Conservation (phyloP, 1,139 yeast genomes). For the Trichomonascaceae sp. region DNA sequence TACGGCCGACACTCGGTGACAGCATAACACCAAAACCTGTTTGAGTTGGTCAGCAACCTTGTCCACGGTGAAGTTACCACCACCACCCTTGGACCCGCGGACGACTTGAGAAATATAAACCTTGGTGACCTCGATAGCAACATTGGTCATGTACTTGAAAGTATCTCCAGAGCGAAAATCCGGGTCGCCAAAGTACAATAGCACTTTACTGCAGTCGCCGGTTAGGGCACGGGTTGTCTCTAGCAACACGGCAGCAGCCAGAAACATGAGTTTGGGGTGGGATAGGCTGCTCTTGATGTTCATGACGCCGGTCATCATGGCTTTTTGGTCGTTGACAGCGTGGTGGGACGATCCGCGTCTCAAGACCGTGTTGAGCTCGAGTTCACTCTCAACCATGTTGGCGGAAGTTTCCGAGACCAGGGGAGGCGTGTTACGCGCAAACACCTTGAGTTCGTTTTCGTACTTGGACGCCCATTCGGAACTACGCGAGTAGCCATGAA, state of each 20-base stretch:
- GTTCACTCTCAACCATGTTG: conserved; percentile 79
- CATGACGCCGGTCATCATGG: conserved; percentile 25
- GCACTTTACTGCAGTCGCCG: conserved; percentile 67
- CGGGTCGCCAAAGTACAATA: conserved; percentile 78
- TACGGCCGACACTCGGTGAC: conserved; percentile 62
- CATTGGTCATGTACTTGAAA: conserved; percentile 54
- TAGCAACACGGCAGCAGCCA: conserved; percentile 67
- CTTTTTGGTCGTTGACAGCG: conserved; percentile 66
- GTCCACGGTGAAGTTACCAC: conserved; percentile 33
- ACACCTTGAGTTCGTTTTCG: conserved; percentile 40
- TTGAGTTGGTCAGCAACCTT: conserved; percentile 61
- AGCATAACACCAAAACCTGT: conserved; percentile 52
- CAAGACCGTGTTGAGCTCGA: conserved; percentile 82
- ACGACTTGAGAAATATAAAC: conserved; percentile 39
- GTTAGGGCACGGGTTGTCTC: conserved; percentile 68
- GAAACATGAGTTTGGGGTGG: conserved; percentile 74
- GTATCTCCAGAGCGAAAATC: conserved; percentile 60
- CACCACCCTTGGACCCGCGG: conserved; percentile 28
- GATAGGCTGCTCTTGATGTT: conserved; percentile 34
- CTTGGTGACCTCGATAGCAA: conserved; percentile 47
- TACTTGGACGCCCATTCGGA: conserved; percentile 43
- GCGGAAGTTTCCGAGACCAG: conserved; percentile 79
- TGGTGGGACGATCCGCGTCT: conserved; percentile 82
- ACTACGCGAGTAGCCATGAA: conserved; percentile 68
- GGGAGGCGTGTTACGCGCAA: conserved; percentile 86